Conservation (phyloP, 306 rosid species). For the Herpetospermum pedunculosum region DNA sequence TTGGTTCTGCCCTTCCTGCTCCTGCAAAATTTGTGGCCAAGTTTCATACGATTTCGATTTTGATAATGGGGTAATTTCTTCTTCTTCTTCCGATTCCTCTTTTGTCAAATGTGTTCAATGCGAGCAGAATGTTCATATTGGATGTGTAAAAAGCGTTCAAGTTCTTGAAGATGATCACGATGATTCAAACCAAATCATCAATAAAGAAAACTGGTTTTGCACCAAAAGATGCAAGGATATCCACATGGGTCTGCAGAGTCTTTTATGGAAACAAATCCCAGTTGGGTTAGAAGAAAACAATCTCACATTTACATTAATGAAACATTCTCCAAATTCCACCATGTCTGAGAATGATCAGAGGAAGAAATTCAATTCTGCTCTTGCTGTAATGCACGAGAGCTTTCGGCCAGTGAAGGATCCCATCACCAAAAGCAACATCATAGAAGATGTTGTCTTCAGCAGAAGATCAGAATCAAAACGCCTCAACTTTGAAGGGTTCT, state of each 20-base stretch:
- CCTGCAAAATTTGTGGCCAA: constrained; percentile 34
- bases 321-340: neutral
- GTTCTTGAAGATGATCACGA: neutral
- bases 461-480: constrained; percentile 28
- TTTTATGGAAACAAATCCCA: constrained; percentile 30
- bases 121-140: constrained; percentile 27
- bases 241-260: constrained; percentile 17
- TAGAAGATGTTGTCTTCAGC: constrained; percentile 31
- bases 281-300: constrained; percentile 15
- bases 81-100: neutral
- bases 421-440: constrained; percentile 19
- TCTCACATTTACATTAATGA: constrained; percentile 48
- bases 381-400: constrained; percentile 38
- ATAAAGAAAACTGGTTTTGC: constrained; percentile 35
- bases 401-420: constrained; percentile 32
- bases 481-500: constrained; percentile 39
- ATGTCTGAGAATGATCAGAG: constrained; percentile 11
- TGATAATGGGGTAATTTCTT: neutral
- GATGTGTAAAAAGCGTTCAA: constrained; percentile 22
- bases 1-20: constrained; percentile 62
- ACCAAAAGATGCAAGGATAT: constrained; percentile 27
- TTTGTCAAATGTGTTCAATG: constrained; percentile 41
- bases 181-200: neutral
- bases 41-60: constrained; percentile 9
- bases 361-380: constrained; percentile 35